Percentiles rank a stretch among this genome's conserved stretches.
Evolutionary conservation across 2,329 filamentous ascomycete species (phyloP).

Genomic region (Didymella sp.): DNA sequence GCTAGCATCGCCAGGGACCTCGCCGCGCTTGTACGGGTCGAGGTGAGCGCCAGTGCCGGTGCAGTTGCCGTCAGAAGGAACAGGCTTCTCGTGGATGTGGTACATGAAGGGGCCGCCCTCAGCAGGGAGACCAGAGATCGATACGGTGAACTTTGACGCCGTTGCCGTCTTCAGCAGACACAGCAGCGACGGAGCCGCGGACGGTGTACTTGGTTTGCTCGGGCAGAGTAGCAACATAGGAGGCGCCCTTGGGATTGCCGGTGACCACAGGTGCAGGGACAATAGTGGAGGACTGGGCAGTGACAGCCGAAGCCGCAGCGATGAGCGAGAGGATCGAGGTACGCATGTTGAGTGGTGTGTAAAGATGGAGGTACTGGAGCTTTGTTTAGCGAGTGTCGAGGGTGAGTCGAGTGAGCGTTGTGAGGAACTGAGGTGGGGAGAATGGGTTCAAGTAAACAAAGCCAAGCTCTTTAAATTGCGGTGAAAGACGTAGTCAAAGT

Average conservation of each 20-base stretch:
- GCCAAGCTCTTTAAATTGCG: neutral
- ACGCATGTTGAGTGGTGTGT: slow-evolving; percentile 40
- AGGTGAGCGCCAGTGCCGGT: slow-evolving; percentile 51
- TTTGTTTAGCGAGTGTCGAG: slow-evolving; percentile 17
- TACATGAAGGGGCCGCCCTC: slow-evolving; percentile 56
- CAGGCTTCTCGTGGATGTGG: slow-evolving; percentile 54
- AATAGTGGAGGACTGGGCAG: slow-evolving; percentile 37
- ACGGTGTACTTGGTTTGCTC: slow-evolving; percentile 43
- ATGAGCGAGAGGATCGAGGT: slow-evolving; percentile 37
- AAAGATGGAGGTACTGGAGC: slow-evolving; percentile 20
- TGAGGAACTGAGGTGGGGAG: neutral
- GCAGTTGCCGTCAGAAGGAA: slow-evolving; percentile 54
- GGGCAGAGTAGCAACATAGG: slow-evolving; percentile 50
- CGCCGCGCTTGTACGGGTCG: slow-evolving; percentile 53
- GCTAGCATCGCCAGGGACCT: slow-evolving; percentile 45
- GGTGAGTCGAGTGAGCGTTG: neutral
- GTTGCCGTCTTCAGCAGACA: slow-evolving; percentile 44
- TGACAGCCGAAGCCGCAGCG: slow-evolving; percentile 39
- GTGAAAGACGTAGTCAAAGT: slow-evolving; percentile 2
- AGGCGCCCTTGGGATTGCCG: slow-evolving; percentile 50
- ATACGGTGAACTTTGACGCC: slow-evolving; percentile 52
- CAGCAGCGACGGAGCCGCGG: slow-evolving; percentile 45
- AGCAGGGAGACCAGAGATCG: slow-evolving; percentile 51
- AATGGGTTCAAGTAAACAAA: neutral
- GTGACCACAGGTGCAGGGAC: slow-evolving; percentile 44